Evolutionary conservation across 1,139 yeast species (phyloP).

Genomic region (Nakaseomyces delphensis): DNA sequence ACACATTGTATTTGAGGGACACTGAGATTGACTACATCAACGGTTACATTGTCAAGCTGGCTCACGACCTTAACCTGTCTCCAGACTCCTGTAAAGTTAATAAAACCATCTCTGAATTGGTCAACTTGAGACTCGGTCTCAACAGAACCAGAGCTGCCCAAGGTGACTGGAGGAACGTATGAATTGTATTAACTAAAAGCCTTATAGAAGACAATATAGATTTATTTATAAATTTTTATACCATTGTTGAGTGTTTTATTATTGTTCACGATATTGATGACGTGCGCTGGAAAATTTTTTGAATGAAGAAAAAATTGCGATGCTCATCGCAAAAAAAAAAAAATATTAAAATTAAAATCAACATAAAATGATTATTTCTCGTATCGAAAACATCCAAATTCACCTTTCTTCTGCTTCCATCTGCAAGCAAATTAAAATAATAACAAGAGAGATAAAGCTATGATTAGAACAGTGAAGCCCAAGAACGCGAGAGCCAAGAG

Average conservation of each 20-base stretch:
- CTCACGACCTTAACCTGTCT: constrained; percentile 25
- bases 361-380: not conserved
- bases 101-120: constrained; percentile 30
- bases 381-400: no score
- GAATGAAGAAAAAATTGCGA: not conserved
- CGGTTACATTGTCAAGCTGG: constrained; percentile 56
- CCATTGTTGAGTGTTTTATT: no score
- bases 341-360: not conserved
- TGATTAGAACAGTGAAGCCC: constrained; percentile 75
- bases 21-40: constrained; percentile 79
- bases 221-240: no score
- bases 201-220: no score
- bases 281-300: not conserved
- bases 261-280: no score
- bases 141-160: constrained; percentile 20
- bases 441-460: constrained; percentile 25
- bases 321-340: constrained; percentile 1
- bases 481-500: constrained; percentile 95
- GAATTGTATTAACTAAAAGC: not conserved
- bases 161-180: constrained; percentile 13
- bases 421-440: no score
- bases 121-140: constrained; percentile 29
- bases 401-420: no score
- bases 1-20: constrained; percentile 47
- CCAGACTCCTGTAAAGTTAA: constrained; percentile 27